Percentiles rank a stretch among this genome's conserved stretches.
Conservation (phyloP, 768 basidiomycete species). For the Trametes maxima region DNA sequence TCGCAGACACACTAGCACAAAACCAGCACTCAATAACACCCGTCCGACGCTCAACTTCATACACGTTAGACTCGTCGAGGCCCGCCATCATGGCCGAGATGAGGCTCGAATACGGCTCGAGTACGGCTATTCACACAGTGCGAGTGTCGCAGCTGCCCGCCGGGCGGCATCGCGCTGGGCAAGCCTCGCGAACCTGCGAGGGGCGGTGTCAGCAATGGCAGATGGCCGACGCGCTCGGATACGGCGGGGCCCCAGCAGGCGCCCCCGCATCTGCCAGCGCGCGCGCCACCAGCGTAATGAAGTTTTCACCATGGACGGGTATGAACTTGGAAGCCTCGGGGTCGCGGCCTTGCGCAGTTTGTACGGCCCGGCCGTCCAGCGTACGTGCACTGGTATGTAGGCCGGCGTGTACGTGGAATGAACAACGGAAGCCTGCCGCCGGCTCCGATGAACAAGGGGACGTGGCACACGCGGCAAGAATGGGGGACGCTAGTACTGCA, state of each 20-base stretch:
- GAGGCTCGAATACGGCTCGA: conserved; percentile 2
- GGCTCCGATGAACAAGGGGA: conserved; percentile 2
- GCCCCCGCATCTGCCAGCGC: conserved; percentile 2
- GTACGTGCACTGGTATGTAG: background rate
- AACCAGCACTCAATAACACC: background rate
- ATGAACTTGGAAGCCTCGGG: background rate
- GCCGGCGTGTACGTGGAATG: background rate
- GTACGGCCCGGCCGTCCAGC: background rate
- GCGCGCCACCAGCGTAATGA: background rate
- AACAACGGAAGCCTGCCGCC: background rate
- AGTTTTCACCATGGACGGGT: background rate
- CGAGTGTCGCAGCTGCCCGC: background rate
- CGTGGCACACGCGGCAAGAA: background rate
- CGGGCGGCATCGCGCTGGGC: background rate
- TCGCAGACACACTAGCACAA: conserved; percentile 1
- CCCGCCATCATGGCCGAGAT: background rate
- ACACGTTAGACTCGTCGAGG: background rate
- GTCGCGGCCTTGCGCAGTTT: background rate
- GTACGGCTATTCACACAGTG: conserved; percentile 1
- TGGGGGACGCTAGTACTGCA: background rate
- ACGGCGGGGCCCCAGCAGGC: background rate
- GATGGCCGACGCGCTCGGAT: conserved; percentile 10
- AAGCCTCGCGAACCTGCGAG: background rate
- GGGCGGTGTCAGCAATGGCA: conserved; percentile 5
- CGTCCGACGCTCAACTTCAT: background rate